Base-by-base conservation (phyloP, 1,284 basidiomycete genomes). In the Boletellus deceptivus region DNA sequence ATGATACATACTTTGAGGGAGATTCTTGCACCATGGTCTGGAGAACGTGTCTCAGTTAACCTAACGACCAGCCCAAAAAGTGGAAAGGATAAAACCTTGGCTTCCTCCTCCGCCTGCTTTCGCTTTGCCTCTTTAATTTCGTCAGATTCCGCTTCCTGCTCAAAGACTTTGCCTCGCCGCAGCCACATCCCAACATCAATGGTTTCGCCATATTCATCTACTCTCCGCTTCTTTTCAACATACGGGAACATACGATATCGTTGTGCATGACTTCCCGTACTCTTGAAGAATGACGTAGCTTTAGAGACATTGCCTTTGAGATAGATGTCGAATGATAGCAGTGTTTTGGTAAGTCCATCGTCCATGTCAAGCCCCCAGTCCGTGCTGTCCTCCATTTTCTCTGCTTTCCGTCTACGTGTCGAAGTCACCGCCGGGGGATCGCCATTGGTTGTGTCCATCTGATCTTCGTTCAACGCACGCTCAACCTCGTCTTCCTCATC, bases 241-340 rank as follows among this genome's bases (percentile, higher is more conserved):
- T 93, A 93, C 0, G 97, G 97, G 72, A 98, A 99, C 91, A 98
- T 98, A 58, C 97, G 80, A 69, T 91, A 98, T 38, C 96, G 80
- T 63, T 85, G 89, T 36, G 76, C 76, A 60, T 84, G 85, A 27
- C 74, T 78, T 48, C 77, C 84, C 33, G 80, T 76, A 57, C 74
- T 85, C 70, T 91, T 91, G 76, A 93, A 93, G 70, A 94, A 95
- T 2, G 84, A 85, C 0, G 83, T 88, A 20, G 85, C 76, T 56
- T 89, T 88, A 42, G 86, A 86, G 34, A 93, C 86, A 63, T 95
- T 91, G 6, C 95, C 97, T 67, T 96, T 97, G 56, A 99, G 78
- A 70, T 93, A 99, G 59, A 99, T 97, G 69, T 99, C 96, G 62
- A 90, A 98, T 2, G 91, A 93, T 53, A 95, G 76, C 55, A 88